These are phyloP conservation scores for Huntiella savannae DNA, from an alignment of 2,329 filamentous ascomycete genomes.

Conservation along the genomic window DNA sequence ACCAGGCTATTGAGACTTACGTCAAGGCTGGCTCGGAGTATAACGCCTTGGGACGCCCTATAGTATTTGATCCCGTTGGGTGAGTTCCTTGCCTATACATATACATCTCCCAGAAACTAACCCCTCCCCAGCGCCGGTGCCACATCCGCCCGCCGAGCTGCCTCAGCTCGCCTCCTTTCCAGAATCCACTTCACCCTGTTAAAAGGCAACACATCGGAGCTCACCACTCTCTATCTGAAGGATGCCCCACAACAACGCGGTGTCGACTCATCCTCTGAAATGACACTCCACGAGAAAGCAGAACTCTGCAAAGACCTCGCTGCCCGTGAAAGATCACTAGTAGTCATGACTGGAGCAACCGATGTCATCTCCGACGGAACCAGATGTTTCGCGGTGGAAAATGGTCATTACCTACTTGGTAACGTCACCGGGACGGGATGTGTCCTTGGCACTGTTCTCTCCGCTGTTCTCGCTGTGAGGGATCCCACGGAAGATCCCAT, in stretches of 20 bases:
- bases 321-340: constrained; percentile 42
- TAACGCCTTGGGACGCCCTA: constrained; percentile 54
- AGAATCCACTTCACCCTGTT: constrained; percentile 69
- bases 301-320: constrained; percentile 48
- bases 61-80: constrained; percentile 81
- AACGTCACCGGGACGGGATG: constrained; percentile 68
- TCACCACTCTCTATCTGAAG: constrained; percentile 45
- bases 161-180: constrained; percentile 51
- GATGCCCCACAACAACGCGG: constrained; percentile 46
- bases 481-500: constrained; percentile 35
- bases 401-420: constrained; percentile 56
- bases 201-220: constrained; percentile 87
- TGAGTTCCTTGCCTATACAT: constrained; percentile 17
- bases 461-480: constrained; percentile 38
- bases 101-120: background rate
- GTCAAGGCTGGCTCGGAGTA: constrained; percentile 59
- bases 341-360: constrained; percentile 61
- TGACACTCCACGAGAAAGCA: constrained; percentile 32
- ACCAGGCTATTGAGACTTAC: constrained; percentile 54
- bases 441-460: constrained; percentile 64
- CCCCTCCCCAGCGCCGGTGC: constrained; percentile 45
- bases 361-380: constrained; percentile 64
- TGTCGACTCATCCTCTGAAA: constrained; percentile 56
- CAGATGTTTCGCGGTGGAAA: constrained; percentile 47
- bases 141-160: constrained; percentile 50